phyloP scores from a whole-genome alignment of 108 stramenopile species.

The Cyclotella distinguenda region DNA sequence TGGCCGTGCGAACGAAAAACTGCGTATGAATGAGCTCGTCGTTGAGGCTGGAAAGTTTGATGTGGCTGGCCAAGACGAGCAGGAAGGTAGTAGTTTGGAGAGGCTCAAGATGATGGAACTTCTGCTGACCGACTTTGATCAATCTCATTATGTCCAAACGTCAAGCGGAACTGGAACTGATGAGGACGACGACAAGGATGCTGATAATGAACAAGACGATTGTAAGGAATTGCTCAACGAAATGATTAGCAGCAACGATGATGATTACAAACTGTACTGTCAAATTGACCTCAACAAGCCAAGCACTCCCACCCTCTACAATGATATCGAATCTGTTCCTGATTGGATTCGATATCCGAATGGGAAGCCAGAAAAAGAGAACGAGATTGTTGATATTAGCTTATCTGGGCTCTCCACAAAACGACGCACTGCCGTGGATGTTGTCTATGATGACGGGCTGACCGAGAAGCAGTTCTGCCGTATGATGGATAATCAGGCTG shows the following conservation, averaged over 20 bases:
- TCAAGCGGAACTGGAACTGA: slow-evolving; percentile 46
- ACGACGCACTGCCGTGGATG: slow-evolving; percentile 66
- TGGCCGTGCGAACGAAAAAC: slow-evolving; percentile 89
- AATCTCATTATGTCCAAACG: slow-evolving; percentile 47
- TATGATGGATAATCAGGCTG: slow-evolving; percentile 83
- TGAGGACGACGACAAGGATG: slow-evolving; percentile 57
- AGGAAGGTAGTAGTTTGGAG: slow-evolving; percentile 80
- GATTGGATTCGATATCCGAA: slow-evolving; percentile 76
- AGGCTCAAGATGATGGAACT: slow-evolving; percentile 86
- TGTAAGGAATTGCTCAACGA: slow-evolving; percentile 70
- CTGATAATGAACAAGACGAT: slow-evolving; percentile 66
- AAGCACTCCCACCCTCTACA: slow-evolving; percentile 49
- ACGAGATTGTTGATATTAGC: slow-evolving; percentile 17
- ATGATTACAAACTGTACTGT: slow-evolving; percentile 85
- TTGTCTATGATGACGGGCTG: slow-evolving; percentile 89
- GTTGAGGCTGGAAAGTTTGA: slow-evolving; percentile 96
- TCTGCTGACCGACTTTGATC: slow-evolving; percentile 77
- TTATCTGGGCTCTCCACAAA: slow-evolving; percentile 45
- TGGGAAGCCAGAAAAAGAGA: slow-evolving; percentile 44
- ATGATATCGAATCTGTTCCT: slow-evolving; percentile 63
- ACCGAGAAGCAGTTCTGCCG: slow-evolving; percentile 92
- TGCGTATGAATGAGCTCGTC: slow-evolving; percentile 90
- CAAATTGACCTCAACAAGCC: slow-evolving; percentile 64
- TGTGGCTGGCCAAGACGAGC: slow-evolving; percentile 63
- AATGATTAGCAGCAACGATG: slow-evolving; percentile 89